Evolutionary conservation across 306 rosid species (phyloP), one percentile per base, ranked within the genome.

Genomic region (Aeschynomene evenia): DNA sequence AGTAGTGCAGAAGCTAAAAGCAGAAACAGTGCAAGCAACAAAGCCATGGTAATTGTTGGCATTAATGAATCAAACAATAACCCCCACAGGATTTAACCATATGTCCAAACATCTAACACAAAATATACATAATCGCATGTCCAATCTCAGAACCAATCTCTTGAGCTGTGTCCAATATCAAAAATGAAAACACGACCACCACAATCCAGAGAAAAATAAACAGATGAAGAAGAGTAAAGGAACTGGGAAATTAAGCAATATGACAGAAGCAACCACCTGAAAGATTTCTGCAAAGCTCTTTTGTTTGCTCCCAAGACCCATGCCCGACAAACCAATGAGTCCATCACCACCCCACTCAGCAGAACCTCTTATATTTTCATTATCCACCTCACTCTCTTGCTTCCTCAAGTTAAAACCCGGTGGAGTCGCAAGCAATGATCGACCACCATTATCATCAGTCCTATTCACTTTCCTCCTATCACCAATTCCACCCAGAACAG

Each of bases 241-340:
- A 65, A 7, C 6, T n/a, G 14, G 28, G 5, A 4, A 28, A 7
- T 7, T 13, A 50, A 70, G 11, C 52, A 66, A n/a, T 13, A 19
- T 4, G n/a, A 64, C 56, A 71, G 45, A 64, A 70, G 63, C 22
- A 75, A 70, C 73, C 75, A 94, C 99, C 99, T 94, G 97, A 69
- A 94, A 90, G 71, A 88, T 88, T 73, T 94, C 96, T 13, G 96
- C 97, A 71, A 90, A 81, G 73, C 97, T 93, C 74, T 86, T 91
- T 46, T 86, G 96, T 79, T 85, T 85, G 85, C 79, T 85, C 51
- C 94, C 83, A 67, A 85, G 94, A 16, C 94, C 96, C 24, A 85
- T 62, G 74, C 91, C 83, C 1, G 91, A 89, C 80, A 87, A 75
- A 63, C 96, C 96, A 79, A 87, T 87, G 68, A 90, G 81, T 46